Conservation (phyloP, 257 asterid species). For the Solanum sejunctum region DNA sequence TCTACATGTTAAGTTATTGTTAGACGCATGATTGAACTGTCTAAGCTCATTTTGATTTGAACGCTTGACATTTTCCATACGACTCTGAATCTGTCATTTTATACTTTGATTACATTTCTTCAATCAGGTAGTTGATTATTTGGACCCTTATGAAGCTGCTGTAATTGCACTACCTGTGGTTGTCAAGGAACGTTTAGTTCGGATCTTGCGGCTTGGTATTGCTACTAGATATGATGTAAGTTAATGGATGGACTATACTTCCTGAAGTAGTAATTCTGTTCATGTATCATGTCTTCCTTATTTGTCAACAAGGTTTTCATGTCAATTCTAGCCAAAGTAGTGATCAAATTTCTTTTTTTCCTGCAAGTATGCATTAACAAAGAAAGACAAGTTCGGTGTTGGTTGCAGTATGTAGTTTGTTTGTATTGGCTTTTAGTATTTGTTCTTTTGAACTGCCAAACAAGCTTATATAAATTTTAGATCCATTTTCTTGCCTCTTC, state of each 20-base stretch:
- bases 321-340: neutral
- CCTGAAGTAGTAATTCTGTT: neutral
- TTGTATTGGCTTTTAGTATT: neutral
- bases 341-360: neutral
- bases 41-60: neutral
- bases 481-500: neutral
- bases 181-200: slow-evolving; percentile 80
- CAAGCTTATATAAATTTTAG: neutral
- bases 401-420: neutral
- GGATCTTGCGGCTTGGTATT: slow-evolving; percentile 78
- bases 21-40: neutral
- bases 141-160: slow-evolving; percentile 79
- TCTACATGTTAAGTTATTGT: neutral
- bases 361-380: neutral
- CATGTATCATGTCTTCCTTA: neutral
- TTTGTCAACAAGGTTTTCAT: neutral
- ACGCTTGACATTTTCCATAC: neutral
- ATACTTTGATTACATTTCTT: neutral
- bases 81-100: neutral
- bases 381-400: neutral
- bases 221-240: slow-evolving; percentile 88
- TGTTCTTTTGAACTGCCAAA: neutral
- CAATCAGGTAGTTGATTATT: slow-evolving; percentile 30
- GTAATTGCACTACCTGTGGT: slow-evolving; percentile 61
- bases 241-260: neutral